Percentiles rank a stretch among this genome's conserved stretches.
phyloP scores from a whole-genome alignment of 129 eudicot species.

The Helichrysum umbraculigerum region DNA sequence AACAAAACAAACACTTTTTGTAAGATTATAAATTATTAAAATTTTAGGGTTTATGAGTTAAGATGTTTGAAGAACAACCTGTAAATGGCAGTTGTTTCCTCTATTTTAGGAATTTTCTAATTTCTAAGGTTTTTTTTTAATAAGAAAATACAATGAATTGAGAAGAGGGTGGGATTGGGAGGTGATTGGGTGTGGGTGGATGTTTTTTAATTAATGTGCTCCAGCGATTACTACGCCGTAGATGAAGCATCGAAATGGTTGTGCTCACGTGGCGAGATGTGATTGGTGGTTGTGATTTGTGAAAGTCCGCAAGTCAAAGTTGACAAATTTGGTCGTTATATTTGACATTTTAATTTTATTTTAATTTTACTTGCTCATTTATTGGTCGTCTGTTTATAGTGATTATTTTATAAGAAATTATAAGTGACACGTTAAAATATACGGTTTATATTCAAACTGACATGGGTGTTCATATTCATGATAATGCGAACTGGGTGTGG shows the following conservation, averaged over 20 bases:
- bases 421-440: no score
- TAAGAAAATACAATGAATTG: slow-evolving; percentile 16
- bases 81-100: slow-evolving; percentile 3
- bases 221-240: slow-evolving; percentile 29
- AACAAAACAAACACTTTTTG: background rate
- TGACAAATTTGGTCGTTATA: slow-evolving; percentile 3
- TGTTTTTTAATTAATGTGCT: background rate
- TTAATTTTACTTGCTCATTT: no score
- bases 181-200: no score
- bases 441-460: no score
- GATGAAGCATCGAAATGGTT: slow-evolving; percentile 25
- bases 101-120: background rate
- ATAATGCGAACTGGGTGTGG: no score
- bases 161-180: slow-evolving; percentile 13
- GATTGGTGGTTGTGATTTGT: slow-evolving; percentile 17
- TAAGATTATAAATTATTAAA: background rate
- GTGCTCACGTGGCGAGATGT: slow-evolving; percentile 24
- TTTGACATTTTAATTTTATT: background rate
- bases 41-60: slow-evolving; percentile 7
- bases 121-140: background rate
- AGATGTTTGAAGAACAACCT: slow-evolving; percentile 22
- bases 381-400: no score
- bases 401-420: no score
- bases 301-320: slow-evolving; percentile 4
- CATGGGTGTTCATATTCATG: no score